These are phyloP conservation scores for Arthrobotrys sphaeroides DNA, from an alignment of 2,329 filamentous ascomycete genomes.

Conservation along the genomic window DNA sequence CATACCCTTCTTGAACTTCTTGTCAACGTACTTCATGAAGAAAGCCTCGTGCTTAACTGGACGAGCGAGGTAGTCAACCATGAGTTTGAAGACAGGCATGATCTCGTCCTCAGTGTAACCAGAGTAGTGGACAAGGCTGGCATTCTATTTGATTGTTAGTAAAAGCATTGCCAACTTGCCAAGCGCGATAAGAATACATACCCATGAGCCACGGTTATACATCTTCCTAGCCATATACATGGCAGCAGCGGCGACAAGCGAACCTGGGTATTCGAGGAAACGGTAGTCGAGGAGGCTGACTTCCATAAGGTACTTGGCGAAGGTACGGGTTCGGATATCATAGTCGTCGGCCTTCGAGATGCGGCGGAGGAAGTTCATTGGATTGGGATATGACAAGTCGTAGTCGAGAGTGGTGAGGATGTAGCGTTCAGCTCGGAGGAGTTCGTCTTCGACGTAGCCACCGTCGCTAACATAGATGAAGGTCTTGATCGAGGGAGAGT, in stretches of 20 bases:
- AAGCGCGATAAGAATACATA: slow-evolving; percentile 64
- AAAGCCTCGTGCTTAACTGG: slow-evolving; percentile 95
- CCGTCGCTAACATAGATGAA: slow-evolving; percentile 97
- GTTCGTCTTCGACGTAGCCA: slow-evolving; percentile 93
- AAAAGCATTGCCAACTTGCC: background rate
- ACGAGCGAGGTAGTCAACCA: slow-evolving; percentile 94
- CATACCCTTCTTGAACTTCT: slow-evolving; percentile 98
- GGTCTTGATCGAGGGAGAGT: slow-evolving; percentile 95
- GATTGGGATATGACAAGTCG: slow-evolving; percentile 97
- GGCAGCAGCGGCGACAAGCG: slow-evolving; percentile 86
- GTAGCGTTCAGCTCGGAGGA: slow-evolving; percentile 95
- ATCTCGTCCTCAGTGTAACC: slow-evolving; percentile 95
- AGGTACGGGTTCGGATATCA: slow-evolving; percentile 94
- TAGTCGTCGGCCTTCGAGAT: slow-evolving; percentile 99
- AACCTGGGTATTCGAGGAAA: slow-evolving; percentile 88
- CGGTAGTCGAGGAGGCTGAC: slow-evolving; percentile 95
- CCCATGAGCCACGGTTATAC: slow-evolving; percentile 89
- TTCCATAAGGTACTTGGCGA: slow-evolving; percentile 97
- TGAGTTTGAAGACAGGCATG: slow-evolving; percentile 87
- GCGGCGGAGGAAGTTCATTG: slow-evolving; percentile 98
- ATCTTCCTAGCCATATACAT: slow-evolving; percentile 96
- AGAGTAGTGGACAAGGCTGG: slow-evolving; percentile 86
- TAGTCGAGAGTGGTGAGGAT: slow-evolving; percentile 91
- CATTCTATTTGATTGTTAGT: slow-evolving; percentile 68
- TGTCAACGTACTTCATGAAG: slow-evolving; percentile 99